Conservation (phyloP, 768 basidiomycete genomes). For the Calocybe indica region DNA sequence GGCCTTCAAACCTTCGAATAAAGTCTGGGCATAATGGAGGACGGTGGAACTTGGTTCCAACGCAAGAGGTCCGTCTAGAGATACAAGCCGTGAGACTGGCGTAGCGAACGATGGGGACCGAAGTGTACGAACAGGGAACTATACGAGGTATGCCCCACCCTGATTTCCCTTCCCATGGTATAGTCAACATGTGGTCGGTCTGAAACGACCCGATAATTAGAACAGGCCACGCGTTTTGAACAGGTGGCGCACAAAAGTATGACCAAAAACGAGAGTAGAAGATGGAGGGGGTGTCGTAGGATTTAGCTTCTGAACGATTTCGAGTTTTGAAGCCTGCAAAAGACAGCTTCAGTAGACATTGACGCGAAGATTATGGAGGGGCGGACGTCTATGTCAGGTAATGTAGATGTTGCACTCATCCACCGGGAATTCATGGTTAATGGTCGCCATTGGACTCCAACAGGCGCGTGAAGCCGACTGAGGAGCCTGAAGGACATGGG, state of each 20-base stretch:
- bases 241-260: slow-evolving; percentile 61
- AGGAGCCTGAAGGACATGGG: too few species aligned
- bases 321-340: slow-evolving; percentile 46
- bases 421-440: too few species aligned
- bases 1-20: slow-evolving; percentile 95
- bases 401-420: too few species aligned
- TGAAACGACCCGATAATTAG: slow-evolving; percentile 16
- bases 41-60: slow-evolving; percentile 78
- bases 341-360: not conserved
- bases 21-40: slow-evolving; percentile 87
- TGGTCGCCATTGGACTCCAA: too few species aligned
- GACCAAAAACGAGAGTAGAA: slow-evolving; percentile 74
- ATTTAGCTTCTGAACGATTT: slow-evolving; percentile 38
- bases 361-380: not conserved
- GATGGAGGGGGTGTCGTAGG: slow-evolving; percentile 62
- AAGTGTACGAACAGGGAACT: slow-evolving; percentile 59
- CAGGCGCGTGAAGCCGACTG: too few species aligned
- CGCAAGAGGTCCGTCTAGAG: slow-evolving; percentile 60
- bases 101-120: slow-evolving; percentile 1
- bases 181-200: slow-evolving; percentile 86
- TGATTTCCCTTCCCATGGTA: slow-evolving; percentile 61
- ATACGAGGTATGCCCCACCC: slow-evolving; percentile 88
- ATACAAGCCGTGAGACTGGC: slow-evolving; percentile 1
- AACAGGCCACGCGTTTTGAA: not conserved
- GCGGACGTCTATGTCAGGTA: not conserved